Base-by-base conservation (phyloP, 768 basidiomycete genomes). In the Auricularia sp. region DNA sequence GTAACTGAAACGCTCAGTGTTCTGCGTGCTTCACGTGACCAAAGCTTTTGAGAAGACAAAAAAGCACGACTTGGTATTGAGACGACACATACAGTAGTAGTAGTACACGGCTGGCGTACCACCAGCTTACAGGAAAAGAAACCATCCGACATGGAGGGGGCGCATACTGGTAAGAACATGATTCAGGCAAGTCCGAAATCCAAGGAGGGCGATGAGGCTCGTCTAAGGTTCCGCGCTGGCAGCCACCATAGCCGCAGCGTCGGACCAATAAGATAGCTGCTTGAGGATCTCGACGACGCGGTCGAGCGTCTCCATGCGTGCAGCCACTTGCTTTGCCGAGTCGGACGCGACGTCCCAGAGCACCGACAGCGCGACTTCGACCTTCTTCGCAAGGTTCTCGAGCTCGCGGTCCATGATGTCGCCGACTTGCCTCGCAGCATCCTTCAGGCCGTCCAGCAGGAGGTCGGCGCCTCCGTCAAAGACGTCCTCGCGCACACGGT, bases 321-420 rank as follows among this genome's bases (percentile, higher is more conserved):
- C 56, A 21, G 13, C 14, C 14, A 59, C 34, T 3, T 59, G 56
- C 14, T 29, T 24, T 6, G 4, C 24, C 33, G 56, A 59, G 29
- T 59, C 56, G 10, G 56, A 59, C 29, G 56, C 34, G 29, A 24
- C 24, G 3, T 59, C 56, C 56, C 56, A 59, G 8, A 59, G 18
- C 14, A 59, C 56, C 24, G 29, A 33, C 29, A 59, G 11, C 24
- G 56, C 56, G 56, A 59, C 56, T 33, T 59, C 56, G 56, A 82
- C 83, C 81, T 85, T 85, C 70, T 83, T 71, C 0, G 85, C 84
- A 21, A 87, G 79, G 54, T 81, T 74, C 10, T 71, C 75, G 64
- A 86, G 76, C 1, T 81, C 75, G 2, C 71, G 72, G 33, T 80
- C 76, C 54, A 87, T 76, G 3, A 80, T 78, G 18, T 77, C 73